Evolutionary conservation across 257 asterid genomes (phyloP), one percentile per base, ranked within the genome.

Genomic region (Solanum bukasovii): DNA sequence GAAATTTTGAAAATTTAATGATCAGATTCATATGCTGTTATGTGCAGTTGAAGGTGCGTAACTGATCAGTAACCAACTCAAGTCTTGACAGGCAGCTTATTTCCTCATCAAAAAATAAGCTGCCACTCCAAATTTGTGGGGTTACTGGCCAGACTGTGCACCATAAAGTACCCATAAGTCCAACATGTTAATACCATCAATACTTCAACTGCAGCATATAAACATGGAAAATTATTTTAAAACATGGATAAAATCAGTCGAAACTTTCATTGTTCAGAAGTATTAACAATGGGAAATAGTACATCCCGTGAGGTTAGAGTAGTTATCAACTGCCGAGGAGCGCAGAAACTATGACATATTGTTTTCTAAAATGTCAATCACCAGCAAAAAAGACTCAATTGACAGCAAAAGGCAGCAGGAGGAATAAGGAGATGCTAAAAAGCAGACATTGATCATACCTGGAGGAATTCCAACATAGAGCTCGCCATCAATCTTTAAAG

Each of bases 381-480:
- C n/a, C 67, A 86, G 68, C 67, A 81, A 81, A 81, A 13, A 13
- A 87, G 38, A 84, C 42, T 25, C 12, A 10, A 16, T 21, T 29
- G 82, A 44, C 25, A 37, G 35, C 65, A 52, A 25, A 72, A 38
- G 2, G 71, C 74, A 38, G 73, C 10, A 34, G 33, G 27, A 42
- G 85, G 29, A 8, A 70, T n/a, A 27, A 49, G 65, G 63, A 81
- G 18, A 38, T n/a, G 16, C 35, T 71, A 86, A 67, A 63, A 63
- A 42, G 56, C 56, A 68, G 9, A 77, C 71, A 63, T 31, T 82
- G 42, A 31, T 12, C 93, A 88, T 94, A 88, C 99, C 99, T 94
- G 99, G 99, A 90, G 99, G 99, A 87, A 95, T 94, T 91, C 99
- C 99, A 86, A 97, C 91, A 93, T 97, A 97, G 68, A 97, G 93